Percentiles rank a stretch among this genome's conserved stretches.
Evolutionary conservation across 441 rosid species (phyloP).

Genomic region (Populus hybrid): DNA sequence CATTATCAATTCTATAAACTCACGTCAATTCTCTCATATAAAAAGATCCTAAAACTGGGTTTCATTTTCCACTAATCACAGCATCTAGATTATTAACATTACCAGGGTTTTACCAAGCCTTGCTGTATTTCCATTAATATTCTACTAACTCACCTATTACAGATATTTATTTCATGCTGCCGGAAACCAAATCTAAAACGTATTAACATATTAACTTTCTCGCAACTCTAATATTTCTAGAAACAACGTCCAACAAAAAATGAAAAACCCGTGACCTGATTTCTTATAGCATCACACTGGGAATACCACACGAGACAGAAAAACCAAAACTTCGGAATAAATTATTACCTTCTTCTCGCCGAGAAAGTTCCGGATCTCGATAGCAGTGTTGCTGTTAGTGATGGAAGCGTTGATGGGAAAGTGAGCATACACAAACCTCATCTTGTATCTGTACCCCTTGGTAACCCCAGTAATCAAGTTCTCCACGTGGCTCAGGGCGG

Average conservation of each 20-base stretch:
- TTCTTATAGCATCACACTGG: too few species aligned
- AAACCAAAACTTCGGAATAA: too few species aligned
- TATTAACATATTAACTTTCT: too few species aligned
- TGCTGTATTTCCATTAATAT: not conserved
- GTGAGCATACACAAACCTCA: conserved; percentile 79
- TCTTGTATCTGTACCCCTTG: conserved; percentile 60
- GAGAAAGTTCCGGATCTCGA: conserved; percentile 83
- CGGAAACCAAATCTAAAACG: too few species aligned
- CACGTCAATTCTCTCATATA: not conserved
- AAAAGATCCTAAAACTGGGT: not conserved
- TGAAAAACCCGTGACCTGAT: too few species aligned
- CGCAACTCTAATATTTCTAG: too few species aligned
- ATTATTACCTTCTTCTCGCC: conserved; percentile 43
- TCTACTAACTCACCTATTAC: not conserved
- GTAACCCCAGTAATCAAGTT: conserved; percentile 38
- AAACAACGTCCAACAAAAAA: too few species aligned
- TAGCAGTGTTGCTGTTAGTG: conserved; percentile 35
- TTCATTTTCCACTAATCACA: not conserved
- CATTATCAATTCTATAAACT: too few species aligned
- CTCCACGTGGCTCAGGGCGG: conserved; percentile 36
- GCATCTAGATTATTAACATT: not conserved
- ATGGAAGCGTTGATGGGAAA: conserved; percentile 70
- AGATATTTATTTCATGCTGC: too few species aligned
- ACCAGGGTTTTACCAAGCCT: not conserved
- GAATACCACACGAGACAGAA: too few species aligned